A percentile compares a stretch with the other conserved stretches of the same genome.
phyloP scores from a whole-genome alignment of 2,329 filamentous ascomycete genomes.

The Exophiala oligosperma region DNA sequence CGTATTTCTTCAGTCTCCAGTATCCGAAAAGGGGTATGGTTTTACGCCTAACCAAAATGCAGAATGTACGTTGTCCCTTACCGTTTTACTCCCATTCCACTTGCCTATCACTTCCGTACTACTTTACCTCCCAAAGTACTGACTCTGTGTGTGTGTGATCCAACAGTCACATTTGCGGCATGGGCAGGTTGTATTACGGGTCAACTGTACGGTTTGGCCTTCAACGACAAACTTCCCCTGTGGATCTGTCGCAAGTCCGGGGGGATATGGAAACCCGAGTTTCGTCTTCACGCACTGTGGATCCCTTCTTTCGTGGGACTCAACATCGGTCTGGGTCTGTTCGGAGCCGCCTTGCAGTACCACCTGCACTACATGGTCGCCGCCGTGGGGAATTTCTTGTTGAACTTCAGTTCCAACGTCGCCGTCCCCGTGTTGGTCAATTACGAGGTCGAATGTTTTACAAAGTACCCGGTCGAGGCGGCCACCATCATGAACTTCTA shows the following conservation, averaged over 20 bases:
- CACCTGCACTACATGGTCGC: constrained; percentile 43
- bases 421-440: constrained; percentile 37
- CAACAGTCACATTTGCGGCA: constrained; percentile 37
- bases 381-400: constrained; percentile 42
- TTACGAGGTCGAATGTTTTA: constrained; percentile 37
- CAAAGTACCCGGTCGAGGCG: constrained; percentile 39
- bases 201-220: constrained; percentile 38
- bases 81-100: too few relatives aligned
- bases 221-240: constrained; percentile 40
- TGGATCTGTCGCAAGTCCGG: constrained; percentile 33
- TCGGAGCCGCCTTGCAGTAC: constrained; percentile 43
- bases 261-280: constrained; percentile 38
- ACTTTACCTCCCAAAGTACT: too few relatives aligned
- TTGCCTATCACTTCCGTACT: too few relatives aligned
- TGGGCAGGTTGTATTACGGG: constrained; percentile 44
- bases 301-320: constrained; percentile 32
- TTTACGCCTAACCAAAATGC: constrained; percentile 44
- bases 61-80: constrained; percentile 24
- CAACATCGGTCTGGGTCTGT: constrained; percentile 36
- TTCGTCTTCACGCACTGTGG: constrained; percentile 35
- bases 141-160: too few relatives aligned
- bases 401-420: constrained; percentile 39
- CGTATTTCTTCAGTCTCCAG: constrained; percentile 42
- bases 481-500: constrained; percentile 36
- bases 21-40: constrained; percentile 42